phyloP scores from a whole-genome alignment of 2,329 filamentous ascomycete genomes.

The Aspergillus ustus region DNA sequence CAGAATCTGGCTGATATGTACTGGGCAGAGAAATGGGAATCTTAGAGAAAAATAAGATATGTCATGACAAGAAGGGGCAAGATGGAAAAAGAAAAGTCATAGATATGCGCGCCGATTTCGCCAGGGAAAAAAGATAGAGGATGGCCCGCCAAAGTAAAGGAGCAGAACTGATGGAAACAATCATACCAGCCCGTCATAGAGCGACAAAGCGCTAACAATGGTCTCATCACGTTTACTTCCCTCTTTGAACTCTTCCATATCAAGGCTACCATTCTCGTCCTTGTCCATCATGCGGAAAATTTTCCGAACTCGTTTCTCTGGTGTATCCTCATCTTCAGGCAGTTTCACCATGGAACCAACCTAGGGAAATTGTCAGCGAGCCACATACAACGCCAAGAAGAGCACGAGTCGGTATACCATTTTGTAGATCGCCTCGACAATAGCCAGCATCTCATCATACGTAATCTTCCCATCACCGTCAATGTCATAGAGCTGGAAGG shows the following conservation, averaged over 20 bases:
- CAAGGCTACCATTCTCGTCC: conserved; percentile 95
- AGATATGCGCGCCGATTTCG: conserved; percentile 22
- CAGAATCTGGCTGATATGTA: conserved; percentile 10
- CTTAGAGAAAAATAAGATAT: conserved; percentile 18
- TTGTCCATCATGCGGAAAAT: conserved; percentile 99
- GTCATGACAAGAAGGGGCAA: conserved; percentile 12
- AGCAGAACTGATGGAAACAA: conserved; percentile 13
- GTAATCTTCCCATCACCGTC: conserved; percentile 98
- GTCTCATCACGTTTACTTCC: conserved; percentile 98
- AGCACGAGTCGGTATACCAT: conserved; percentile 68
- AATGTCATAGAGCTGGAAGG: conserved; percentile 98
- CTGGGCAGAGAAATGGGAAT: conserved; percentile 21
- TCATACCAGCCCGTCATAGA: conserved; percentile 93
- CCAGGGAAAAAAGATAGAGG: conserved; percentile 12
- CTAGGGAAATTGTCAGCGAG: conserved; percentile 51
- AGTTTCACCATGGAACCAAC: conserved; percentile 99
- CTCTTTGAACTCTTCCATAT: conserved; percentile 99
- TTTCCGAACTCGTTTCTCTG: conserved; percentile 96
- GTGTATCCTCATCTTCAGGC: conserved; percentile 97
- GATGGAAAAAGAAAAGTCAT: conserved; percentile 7
- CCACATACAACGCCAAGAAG: not conserved
- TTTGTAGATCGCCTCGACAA: conserved; percentile 99
- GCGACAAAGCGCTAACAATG: conserved; percentile 92
- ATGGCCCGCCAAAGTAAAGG: conserved; percentile 11
- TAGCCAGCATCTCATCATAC: conserved; percentile 98